phyloP scores from a whole-genome alignment of 2,329 filamentous ascomycete species.

The Fulvia fulva region DNA sequence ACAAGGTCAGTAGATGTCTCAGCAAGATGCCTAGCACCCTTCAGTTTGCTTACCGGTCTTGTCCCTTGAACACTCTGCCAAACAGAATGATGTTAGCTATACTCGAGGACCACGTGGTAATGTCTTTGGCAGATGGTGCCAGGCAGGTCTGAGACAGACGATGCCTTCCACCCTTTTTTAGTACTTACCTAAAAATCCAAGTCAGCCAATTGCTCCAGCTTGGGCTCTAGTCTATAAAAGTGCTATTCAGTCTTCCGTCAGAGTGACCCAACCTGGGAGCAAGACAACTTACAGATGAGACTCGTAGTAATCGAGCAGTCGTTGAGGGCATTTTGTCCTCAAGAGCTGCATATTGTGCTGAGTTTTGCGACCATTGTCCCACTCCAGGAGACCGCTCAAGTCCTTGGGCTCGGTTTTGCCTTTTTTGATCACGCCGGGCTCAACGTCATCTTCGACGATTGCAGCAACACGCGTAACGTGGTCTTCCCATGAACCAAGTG shows the following conservation, averaged over 20 bases:
- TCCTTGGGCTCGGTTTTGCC: conserved; percentile 41
- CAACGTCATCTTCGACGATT: conserved; percentile 53
- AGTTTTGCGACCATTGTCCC: conserved; percentile 70
- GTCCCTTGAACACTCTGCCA: no score
- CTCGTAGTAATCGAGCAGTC: conserved; percentile 42
- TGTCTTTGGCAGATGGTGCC: no score
- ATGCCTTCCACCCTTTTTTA: no score
- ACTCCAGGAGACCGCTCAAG: conserved; percentile 66
- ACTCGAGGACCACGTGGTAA: no score
- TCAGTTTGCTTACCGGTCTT: conserved; percentile 3
- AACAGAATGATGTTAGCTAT: no score
- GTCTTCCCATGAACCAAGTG: conserved; percentile 73
- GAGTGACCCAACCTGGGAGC: conserved; percentile 1
- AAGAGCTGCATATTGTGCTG: conserved; percentile 66
- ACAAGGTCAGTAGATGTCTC: no score
- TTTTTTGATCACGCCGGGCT: conserved; percentile 18
- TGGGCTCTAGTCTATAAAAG: conserved; percentile 24
- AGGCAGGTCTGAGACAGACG: no score
- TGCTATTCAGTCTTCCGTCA: conserved; percentile 21
- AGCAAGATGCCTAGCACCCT: no score
- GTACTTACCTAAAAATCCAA: no score
- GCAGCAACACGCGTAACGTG: conserved; percentile 67
- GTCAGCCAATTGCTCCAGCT: conserved; percentile 15
- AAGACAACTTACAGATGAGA: conserved; percentile 35
- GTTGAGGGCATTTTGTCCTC: conserved; percentile 74